Conservation (phyloP, 768 basidiomycete species). For the Tremella fuciformis region DNA sequence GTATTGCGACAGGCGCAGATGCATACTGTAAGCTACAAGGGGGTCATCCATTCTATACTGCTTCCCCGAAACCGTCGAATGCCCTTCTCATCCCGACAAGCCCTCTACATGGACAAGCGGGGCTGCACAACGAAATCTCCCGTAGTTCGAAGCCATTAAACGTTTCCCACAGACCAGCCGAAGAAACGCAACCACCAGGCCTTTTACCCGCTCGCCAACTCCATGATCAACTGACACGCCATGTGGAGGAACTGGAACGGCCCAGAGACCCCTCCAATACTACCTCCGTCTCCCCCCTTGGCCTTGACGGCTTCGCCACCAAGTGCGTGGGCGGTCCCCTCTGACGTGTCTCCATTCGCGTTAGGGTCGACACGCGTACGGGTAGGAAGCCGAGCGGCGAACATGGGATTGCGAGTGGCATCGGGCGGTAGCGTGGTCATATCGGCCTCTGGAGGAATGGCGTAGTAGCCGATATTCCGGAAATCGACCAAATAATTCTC, state of each 20-base stretch:
- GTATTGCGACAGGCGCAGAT: no score
- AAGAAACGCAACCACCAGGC: no score
- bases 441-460: constrained; percentile 17
- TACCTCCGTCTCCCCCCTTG: constrained; percentile 21
- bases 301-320: background rate
- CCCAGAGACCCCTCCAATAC: constrained; percentile 53
- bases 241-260: constrained; percentile 98
- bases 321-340: background rate
- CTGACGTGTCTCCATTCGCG: background rate
- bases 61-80: background rate
- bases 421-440: background rate
- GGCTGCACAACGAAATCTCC: background rate
- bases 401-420: background rate
- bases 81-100: background rate
- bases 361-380: background rate
- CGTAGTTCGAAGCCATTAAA: no score
- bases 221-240: constrained; percentile 86
- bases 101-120: background rate
- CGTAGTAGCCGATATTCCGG: constrained; percentile 91
- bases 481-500: constrained; percentile 98
- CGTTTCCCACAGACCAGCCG: no score
- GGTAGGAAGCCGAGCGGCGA: no score
- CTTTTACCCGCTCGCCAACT: constrained; percentile 62
- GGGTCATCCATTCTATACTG: no score
- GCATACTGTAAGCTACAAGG: no score